Conservation (phyloP, 2,329 filamentous ascomycete genomes). For the Hymenoscyphus linearis region DNA sequence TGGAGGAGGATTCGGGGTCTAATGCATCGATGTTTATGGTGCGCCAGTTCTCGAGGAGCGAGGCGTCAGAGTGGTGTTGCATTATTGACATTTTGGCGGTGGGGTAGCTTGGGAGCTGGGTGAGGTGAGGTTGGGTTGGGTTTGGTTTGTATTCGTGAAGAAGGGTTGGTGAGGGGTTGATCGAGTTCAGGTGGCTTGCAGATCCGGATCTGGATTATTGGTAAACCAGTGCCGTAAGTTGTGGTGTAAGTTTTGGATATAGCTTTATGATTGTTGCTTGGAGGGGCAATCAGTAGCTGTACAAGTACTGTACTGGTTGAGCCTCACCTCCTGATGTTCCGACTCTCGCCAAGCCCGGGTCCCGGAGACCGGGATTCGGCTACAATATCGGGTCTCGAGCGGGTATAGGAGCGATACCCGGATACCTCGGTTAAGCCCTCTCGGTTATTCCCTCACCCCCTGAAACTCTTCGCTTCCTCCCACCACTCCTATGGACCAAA, state of each 20-base stretch:
- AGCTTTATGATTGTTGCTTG: background rate
- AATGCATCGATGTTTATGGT: slow-evolving; percentile 93
- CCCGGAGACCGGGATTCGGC: too few relatives aligned
- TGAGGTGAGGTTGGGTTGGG: slow-evolving; percentile 5
- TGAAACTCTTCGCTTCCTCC: too few relatives aligned
- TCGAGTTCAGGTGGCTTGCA: background rate
- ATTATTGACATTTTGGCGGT: slow-evolving; percentile 55
- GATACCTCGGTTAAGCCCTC: too few relatives aligned
- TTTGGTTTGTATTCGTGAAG: background rate
- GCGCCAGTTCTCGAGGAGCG: slow-evolving; percentile 64
- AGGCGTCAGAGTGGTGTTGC: slow-evolving; percentile 56
- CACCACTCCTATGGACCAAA: too few relatives aligned
- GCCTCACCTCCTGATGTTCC: background rate
- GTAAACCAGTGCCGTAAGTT: too few relatives aligned
- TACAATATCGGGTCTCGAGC: too few relatives aligned
- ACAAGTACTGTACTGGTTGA: background rate
- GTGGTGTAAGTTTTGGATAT: too few relatives aligned
- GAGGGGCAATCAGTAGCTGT: background rate
- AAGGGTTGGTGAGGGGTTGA: background rate
- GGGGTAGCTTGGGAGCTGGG: background rate
- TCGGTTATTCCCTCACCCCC: too few relatives aligned
- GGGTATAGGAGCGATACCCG: too few relatives aligned
- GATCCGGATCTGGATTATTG: too few relatives aligned
- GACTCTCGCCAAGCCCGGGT: background rate
- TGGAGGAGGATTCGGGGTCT: slow-evolving; percentile 81